Percentiles rank a stretch among this genome's conserved stretches.
These are phyloP conservation scores for Sugiyamaella chiloensis DNA, from an alignment of 805 yeast species.

Conservation along the genomic window DNA sequence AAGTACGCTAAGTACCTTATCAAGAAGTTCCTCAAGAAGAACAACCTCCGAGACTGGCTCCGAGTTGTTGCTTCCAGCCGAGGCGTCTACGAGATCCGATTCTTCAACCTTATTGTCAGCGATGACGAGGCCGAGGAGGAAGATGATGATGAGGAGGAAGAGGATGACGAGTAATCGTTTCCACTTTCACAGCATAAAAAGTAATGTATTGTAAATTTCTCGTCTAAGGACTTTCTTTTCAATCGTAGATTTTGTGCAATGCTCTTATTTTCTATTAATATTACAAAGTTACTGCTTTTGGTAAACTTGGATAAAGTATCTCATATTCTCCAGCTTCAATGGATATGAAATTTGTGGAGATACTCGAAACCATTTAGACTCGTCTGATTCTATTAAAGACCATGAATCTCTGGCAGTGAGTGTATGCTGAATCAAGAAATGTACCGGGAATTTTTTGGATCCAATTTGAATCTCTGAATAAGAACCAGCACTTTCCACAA, in stretches of 20 bases:
- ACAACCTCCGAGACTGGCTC: slow-evolving; percentile 99
- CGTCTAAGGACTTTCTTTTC: no score
- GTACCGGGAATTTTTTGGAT: slow-evolving; percentile 73
- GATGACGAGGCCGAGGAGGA: slow-evolving; percentile 95
- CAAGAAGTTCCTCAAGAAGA: slow-evolving; percentile 99
- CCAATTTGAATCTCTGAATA: slow-evolving; percentile 79
- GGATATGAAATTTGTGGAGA: slow-evolving; percentile 53
- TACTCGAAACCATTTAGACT: slow-evolving; percentile 78
- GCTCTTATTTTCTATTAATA: no score
- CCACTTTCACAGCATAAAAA: neutral
- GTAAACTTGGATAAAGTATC: slow-evolving; percentile 76
- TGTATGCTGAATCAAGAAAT: slow-evolving; percentile 71
- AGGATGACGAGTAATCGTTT: slow-evolving; percentile 5
- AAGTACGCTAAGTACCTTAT: slow-evolving; percentile 99
- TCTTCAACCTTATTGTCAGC: slow-evolving; percentile 98
- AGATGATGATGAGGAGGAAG: slow-evolving; percentile 24
- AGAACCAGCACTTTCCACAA: slow-evolving; percentile 88
- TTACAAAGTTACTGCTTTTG: neutral
- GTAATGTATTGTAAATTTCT: slow-evolving; percentile 2
- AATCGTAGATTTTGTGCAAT: no score
- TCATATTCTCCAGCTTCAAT: slow-evolving; percentile 79
- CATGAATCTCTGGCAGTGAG: slow-evolving; percentile 63
- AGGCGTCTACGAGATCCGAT: slow-evolving; percentile 94
- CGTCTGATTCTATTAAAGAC: slow-evolving; percentile 62
- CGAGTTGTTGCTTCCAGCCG: slow-evolving; percentile 95